These are phyloP conservation scores for Flaveria sonorensis DNA, from an alignment of 129 eudicot genomes.

Conservation along the genomic window DNA sequence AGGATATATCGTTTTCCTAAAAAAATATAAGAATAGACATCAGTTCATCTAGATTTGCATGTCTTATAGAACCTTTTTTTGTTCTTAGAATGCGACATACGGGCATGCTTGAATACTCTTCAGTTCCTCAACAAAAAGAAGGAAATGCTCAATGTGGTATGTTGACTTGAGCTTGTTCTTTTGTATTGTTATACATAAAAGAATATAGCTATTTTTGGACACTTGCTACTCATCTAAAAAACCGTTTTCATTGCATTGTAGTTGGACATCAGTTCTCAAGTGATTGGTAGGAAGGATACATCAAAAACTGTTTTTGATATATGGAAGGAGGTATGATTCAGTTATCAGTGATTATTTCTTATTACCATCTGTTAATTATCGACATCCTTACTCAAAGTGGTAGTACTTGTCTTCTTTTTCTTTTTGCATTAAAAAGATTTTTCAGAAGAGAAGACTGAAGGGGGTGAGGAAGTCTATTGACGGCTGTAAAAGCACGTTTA, in stretches of 20 bases:
- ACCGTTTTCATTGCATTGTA: conserved; percentile 31
- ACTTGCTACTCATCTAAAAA: background rate
- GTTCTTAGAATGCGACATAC: conserved; percentile 78
- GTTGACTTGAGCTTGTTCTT: conserved; percentile 32
- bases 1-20: background rate
- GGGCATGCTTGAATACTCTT: conserved; percentile 96
- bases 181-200: conserved; percentile 16
- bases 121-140: conserved; percentile 94
- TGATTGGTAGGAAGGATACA: conserved; percentile 85
- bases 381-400: background rate
- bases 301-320: conserved; percentile 81
- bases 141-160: conserved; percentile 85
- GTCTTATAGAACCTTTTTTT: conserved; percentile 4
- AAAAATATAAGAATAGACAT: background rate
- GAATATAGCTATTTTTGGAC: conserved; percentile 1
- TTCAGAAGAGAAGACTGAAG: conserved; percentile 72
- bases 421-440: conserved; percentile 48
- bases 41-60: conserved; percentile 20
- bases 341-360: conserved; percentile 2
- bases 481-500: conserved; percentile 39
- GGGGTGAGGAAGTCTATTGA: conserved; percentile 47
- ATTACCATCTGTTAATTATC: conserved; percentile 8
- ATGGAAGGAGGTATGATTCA: conserved; percentile 79
- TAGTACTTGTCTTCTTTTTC: conserved; percentile 1
- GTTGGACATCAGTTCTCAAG: conserved; percentile 91